Percentiles rank a stretch among this genome's conserved stretches.
These are phyloP conservation scores for Xylaria sp. DNA, from an alignment of 2,329 filamentous ascomycete genomes.

Conservation along the genomic window DNA sequence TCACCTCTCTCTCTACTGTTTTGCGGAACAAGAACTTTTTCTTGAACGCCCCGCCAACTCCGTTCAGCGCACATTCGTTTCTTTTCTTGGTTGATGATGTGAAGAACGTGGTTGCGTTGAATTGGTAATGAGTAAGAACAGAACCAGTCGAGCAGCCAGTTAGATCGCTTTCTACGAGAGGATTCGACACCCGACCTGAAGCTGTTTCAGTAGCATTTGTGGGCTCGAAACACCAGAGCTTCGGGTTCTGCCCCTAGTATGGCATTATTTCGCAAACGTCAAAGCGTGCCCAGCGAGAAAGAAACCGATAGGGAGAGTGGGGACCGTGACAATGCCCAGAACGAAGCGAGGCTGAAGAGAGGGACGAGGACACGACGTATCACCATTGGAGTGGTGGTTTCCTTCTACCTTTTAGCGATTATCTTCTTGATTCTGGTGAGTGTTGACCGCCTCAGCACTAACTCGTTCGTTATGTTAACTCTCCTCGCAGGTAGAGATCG, in stretches of 20 bases:
- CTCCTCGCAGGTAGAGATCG: slow-evolving; percentile 68
- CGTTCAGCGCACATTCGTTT: slow-evolving; percentile 8
- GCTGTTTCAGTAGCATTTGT: neutral
- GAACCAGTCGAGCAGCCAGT: neutral
- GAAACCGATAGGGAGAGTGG: slow-evolving; percentile 41
- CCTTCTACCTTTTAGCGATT: slow-evolving; percentile 73
- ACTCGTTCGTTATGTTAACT: slow-evolving; percentile 12
- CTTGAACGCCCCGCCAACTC: slow-evolving; percentile 3
- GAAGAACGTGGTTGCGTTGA: neutral
- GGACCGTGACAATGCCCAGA: slow-evolving; percentile 25
- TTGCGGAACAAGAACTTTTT: slow-evolving; percentile 17
- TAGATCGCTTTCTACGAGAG: neutral
- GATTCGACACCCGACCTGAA: neutral
- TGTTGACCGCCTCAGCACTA: neutral
- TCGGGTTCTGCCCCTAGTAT: slow-evolving; percentile 17
- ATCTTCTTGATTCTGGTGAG: slow-evolving; percentile 82
- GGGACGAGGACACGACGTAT: slow-evolving; percentile 65
- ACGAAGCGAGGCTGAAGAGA: slow-evolving; percentile 54
- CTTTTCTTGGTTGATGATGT: slow-evolving; percentile 2
- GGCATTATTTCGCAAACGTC: slow-evolving; percentile 44
- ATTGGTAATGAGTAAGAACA: neutral
- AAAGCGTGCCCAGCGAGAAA: slow-evolving; percentile 33
- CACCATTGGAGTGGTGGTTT: slow-evolving; percentile 72
- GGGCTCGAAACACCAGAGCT: neutral
- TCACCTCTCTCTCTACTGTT: neutral